Evolutionary conservation across 2,329 filamentous ascomycete genomes (phyloP), one percentile per base, ranked within the genome.

Genomic region (Chaetomiaceae sp.): DNA sequence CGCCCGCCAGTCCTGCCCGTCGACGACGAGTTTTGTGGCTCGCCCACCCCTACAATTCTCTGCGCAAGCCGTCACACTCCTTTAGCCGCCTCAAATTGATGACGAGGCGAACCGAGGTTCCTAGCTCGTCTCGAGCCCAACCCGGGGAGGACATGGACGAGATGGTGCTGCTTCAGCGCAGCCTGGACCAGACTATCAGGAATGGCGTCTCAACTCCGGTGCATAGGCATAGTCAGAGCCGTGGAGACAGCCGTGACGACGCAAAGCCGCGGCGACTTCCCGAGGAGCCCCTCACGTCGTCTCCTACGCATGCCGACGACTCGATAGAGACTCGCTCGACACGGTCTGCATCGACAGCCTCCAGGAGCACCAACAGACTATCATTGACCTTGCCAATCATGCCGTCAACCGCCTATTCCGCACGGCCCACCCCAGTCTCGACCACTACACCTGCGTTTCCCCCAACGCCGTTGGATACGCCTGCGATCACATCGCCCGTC

Each of bases 371-470:
- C 22, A 79, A 82, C 58, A 69, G 79, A 44, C 70, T 83, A 17
- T 82, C 79, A 1, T 65, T 83, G 20, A 81, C 78, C 1, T 67
- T 83, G 9, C 79, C 79, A n/a, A 79, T 83, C 56, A 73, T 76
- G 9, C 70, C 68, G 6, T 75, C 78, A 5, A 74, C 69, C 8
- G 71, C 71, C 53, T 66, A 71, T 45, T 69, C 76, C 2, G 73
- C 74, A 12, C 70, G 77, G 11, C 75, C 76, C 30, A 65, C 70
- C 6, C 75, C 76, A 1, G 65, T 67, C 18, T 69, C 73, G 1
- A 65, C 71, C 1, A 60, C 68, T 1, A 45, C 53, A 12, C 44
- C 54, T 2, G 74, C 74, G 0, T 65, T 72, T 20, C 76, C 77
- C 3, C 68, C 71, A 10, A 78, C 78, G 1, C 75, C 78, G 2